phyloP scores from a whole-genome alignment of 129 eudicot genomes.

The Tagetes erecta region DNA sequence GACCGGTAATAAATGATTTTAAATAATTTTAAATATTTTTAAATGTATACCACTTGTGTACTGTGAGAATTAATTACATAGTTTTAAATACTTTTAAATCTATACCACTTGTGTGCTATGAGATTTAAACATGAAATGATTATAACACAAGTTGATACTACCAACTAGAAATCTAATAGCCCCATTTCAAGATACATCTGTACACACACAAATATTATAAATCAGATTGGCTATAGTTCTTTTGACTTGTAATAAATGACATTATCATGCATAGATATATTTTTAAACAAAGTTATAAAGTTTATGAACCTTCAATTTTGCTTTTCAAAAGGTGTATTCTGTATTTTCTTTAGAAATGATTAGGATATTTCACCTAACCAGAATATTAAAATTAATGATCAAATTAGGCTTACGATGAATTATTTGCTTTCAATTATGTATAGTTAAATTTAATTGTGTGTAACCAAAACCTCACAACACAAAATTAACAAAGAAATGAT shows the following conservation, averaged over 20 bases:
- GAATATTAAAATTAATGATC: background rate
- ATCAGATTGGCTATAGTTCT: background rate
- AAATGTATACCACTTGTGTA: no score
- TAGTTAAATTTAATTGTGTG: background rate
- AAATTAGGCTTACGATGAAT: background rate
- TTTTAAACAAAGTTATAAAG: background rate
- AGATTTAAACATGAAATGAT: no score
- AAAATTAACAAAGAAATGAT: background rate
- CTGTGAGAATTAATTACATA: no score
- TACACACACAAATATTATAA: no score
- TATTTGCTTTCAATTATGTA: background rate
- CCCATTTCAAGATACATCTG: no score
- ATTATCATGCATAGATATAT: background rate
- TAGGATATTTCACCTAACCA: background rate
- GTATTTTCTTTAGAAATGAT: background rate
- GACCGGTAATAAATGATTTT: background rate
- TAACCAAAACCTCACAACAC: background rate
- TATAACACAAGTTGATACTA: no score
- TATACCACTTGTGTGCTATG: no score
- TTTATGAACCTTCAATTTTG: background rate
- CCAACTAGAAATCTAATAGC: no score
- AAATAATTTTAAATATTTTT: no score
- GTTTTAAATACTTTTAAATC: no score
- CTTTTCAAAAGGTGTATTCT: background rate
- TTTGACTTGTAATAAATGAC: background rate